Base-by-base conservation (phyloP, 352 stramenopile species). In the Plasmopara viticola region DNA sequence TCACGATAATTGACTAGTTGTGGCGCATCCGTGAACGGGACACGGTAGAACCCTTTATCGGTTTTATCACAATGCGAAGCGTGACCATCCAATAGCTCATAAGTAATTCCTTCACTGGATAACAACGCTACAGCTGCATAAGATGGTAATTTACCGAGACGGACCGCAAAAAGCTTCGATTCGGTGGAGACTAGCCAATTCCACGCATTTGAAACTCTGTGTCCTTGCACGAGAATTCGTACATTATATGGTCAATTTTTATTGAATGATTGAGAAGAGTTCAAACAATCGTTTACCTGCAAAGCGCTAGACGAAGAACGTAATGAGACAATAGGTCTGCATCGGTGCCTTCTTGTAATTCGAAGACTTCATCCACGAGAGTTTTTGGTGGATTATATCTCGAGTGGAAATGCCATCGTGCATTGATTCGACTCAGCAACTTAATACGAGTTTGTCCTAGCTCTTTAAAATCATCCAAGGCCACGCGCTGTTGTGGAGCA, bases 381-480 rank as follows among this genome's bases (percentile, higher is more conserved):
- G 34, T 12, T 15, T 47, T 51, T 53, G 18, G 8, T 2, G 44
- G 29, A 5, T 49, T 41, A 2, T 0, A 5, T 14, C 37, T 31
- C 9, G 43, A 40, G 2, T 41, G 14, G 8, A 20, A 29, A 30
- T 30, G 45, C 52, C 58, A 58, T 56, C 48, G 40, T 44, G 48
- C 38, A 9, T 17, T 6, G 12, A 81, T 25, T 30, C 52, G 47
- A 8, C 49, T 59, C n/a, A 92, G 54, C n/a, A 89, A 34, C 13
- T 69, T 53, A 6, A 87, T 13, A 8, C 95, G 70, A n/a, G 53
- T 87, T 65, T 29, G 97, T 59, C 9, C 90, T 68, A 61, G 83
- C 81, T 33, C 87, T 66, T 98, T 83, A 66, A 98, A 95, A 44
- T 98, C 90, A 43, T 98, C 94, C 42, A 99, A 70, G 47, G 75